Conservation (phyloP, 2,329 filamentous ascomycete genomes). For the Talaromyces piceae region DNA sequence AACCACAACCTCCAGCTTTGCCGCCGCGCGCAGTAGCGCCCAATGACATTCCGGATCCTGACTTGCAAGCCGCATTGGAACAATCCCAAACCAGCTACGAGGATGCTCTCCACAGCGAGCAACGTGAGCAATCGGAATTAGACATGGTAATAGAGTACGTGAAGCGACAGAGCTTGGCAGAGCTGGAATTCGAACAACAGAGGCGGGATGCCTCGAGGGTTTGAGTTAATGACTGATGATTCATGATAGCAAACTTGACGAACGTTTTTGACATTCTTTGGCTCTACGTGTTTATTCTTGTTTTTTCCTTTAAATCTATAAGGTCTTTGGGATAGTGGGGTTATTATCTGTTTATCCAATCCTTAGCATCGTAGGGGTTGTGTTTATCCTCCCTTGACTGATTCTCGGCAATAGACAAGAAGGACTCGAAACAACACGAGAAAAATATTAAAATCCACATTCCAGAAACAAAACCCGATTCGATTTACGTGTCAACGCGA, state of each 20-base stretch:
- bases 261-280: neutral
- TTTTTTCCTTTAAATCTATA: neutral
- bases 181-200: constrained; percentile 8
- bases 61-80: constrained; percentile 22
- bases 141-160: constrained; percentile 69
- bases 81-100: constrained; percentile 21
- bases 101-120: constrained; percentile 41
- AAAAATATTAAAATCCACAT: constrained; percentile 2
- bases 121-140: constrained; percentile 53
- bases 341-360: no score
- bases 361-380: neutral
- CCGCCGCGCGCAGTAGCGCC: constrained; percentile 1
- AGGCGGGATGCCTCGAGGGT: neutral
- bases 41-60: constrained; percentile 22
- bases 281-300: neutral
- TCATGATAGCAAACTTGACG: neutral
- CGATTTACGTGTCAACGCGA: neutral
- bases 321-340: no score
- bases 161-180: constrained; percentile 61
- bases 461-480: neutral
- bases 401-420: neutral
- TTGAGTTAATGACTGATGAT: neutral
- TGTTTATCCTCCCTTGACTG: neutral
- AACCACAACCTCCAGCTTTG: constrained; percentile 1
- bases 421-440: neutral